Evolutionary conservation across 2,329 filamentous ascomycete species (phyloP).

Genomic region (Nigrospora sphaerica): DNA sequence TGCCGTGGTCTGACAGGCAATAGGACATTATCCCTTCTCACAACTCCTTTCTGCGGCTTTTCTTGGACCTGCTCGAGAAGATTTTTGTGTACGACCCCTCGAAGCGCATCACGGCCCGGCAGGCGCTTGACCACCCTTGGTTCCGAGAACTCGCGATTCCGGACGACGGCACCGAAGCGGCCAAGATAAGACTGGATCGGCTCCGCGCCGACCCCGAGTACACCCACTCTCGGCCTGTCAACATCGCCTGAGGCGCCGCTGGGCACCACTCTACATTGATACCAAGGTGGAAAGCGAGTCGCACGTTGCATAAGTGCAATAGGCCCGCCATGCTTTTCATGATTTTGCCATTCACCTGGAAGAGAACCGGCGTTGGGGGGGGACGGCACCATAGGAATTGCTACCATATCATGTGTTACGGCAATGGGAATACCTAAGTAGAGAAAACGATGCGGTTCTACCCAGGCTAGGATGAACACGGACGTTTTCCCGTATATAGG

Average conservation of each 20-base stretch:
- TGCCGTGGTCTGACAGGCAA: conserved; percentile 10
- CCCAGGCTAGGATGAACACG: not conserved
- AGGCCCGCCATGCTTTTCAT: conserved; percentile 1
- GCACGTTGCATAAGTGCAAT: conserved; percentile 1
- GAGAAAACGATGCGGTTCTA: conserved; percentile 1
- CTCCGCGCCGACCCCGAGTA: conserved; percentile 34
- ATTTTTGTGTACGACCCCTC: conserved; percentile 64
- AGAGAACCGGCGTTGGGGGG: conserved; percentile 1
- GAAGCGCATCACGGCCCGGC: conserved; percentile 59
- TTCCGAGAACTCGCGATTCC: conserved; percentile 57
- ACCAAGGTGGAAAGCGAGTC: conserved; percentile 1
- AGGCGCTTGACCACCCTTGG: conserved; percentile 61
- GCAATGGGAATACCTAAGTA: conserved; percentile 2
- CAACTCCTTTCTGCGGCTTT: conserved; percentile 53
- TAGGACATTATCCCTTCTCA: conserved; percentile 59
- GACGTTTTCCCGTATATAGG: conserved; percentile 7
- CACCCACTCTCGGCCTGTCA: conserved; percentile 7
- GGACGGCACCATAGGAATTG: not conserved
- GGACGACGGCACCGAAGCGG: conserved; percentile 62
- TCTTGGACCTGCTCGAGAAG: conserved; percentile 56
- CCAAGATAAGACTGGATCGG: conserved; percentile 53
- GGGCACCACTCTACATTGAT: conserved; percentile 7
- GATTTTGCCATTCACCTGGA: not conserved
- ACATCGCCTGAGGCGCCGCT: not conserved
- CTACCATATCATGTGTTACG: not conserved